phyloP scores from a whole-genome alignment of 768 basidiomycete species.

The Russula earlei region DNA sequence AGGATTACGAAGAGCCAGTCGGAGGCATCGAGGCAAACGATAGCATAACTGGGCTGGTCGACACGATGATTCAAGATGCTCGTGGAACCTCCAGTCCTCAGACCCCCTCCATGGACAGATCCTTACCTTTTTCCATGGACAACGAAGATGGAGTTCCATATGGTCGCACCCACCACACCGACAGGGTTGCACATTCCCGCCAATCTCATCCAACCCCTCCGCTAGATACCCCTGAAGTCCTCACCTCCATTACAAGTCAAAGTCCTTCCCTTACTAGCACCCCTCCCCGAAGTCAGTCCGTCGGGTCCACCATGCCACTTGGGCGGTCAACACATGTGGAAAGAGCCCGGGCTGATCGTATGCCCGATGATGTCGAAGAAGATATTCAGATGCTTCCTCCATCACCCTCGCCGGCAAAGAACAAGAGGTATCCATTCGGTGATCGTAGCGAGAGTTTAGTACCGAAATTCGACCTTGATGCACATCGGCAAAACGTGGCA shows the following conservation, averaged over 20 bases:
- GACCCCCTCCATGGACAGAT: conserved; percentile 30
- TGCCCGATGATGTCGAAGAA: conserved; percentile 28
- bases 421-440: conserved; percentile 3
- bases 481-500: conserved; percentile 6
- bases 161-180: conserved; percentile 53
- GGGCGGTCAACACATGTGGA: conserved; percentile 35
- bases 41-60: conserved; percentile 63
- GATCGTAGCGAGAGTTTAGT: conserved; percentile 27
- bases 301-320: conserved; percentile 27
- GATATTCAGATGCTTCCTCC: conserved; percentile 40
- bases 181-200: conserved; percentile 39
- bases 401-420: conserved; percentile 39
- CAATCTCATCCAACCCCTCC: conserved; percentile 21
- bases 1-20: conserved; percentile 16
- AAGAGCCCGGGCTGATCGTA: conserved; percentile 21
- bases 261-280: conserved; percentile 20
- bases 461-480: conserved; percentile 28
- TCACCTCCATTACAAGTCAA: background rate
- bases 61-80: conserved; percentile 51
- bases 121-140: conserved; percentile 47
- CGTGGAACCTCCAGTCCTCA: conserved; percentile 32
- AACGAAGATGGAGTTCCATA: conserved; percentile 56
- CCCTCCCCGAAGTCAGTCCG: conserved; percentile 15
- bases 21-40: conserved; percentile 30
- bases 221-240: conserved; percentile 1